Percentiles rank a stretch among this genome's conserved stretches.
phyloP scores from a whole-genome alignment of 2,329 filamentous ascomycete species.

The Nectriaceae sp. region DNA sequence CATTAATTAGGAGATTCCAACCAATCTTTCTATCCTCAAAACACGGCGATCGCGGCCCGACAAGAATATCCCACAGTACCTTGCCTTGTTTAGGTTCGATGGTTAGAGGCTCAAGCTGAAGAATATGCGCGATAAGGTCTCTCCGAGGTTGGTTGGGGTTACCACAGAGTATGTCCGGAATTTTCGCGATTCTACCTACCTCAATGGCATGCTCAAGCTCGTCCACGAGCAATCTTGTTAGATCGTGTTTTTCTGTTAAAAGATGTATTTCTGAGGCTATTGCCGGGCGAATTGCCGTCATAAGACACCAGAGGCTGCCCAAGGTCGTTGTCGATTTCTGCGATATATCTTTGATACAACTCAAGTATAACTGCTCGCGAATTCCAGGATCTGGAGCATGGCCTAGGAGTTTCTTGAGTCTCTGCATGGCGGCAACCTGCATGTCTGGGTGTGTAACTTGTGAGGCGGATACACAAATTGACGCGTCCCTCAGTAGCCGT shows the following conservation, averaged over 20 bases:
- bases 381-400: slow-evolving; percentile 55
- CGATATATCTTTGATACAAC: slow-evolving; percentile 70
- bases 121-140: slow-evolving; percentile 59
- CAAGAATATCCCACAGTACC: slow-evolving; percentile 71
- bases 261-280: slow-evolving; percentile 53
- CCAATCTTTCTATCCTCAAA: slow-evolving; percentile 63
- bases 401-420: slow-evolving; percentile 62
- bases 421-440: slow-evolving; percentile 62
- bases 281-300: slow-evolving; percentile 48
- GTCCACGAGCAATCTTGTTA: slow-evolving; percentile 63
- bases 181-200: slow-evolving; percentile 35
- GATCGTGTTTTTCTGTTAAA: slow-evolving; percentile 61
- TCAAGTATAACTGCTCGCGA: slow-evolving; percentile 62
- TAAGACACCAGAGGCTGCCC: slow-evolving; percentile 72
- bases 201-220: slow-evolving; percentile 61
- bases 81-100: slow-evolving; percentile 64
- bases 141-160: slow-evolving; percentile 54
- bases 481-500: slow-evolving; percentile 72
- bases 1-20: slow-evolving; percentile 66
- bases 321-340: slow-evolving; percentile 64
- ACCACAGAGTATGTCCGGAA: slow-evolving; percentile 48
- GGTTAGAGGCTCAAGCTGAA: slow-evolving; percentile 61
- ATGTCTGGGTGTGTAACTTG: slow-evolving; percentile 62
- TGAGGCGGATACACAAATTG: slow-evolving; percentile 53
- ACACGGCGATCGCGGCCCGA: slow-evolving; percentile 64